phyloP scores from a whole-genome alignment of 495 filamentous ascomycete species.

The Aspergillus diversus region DNA sequence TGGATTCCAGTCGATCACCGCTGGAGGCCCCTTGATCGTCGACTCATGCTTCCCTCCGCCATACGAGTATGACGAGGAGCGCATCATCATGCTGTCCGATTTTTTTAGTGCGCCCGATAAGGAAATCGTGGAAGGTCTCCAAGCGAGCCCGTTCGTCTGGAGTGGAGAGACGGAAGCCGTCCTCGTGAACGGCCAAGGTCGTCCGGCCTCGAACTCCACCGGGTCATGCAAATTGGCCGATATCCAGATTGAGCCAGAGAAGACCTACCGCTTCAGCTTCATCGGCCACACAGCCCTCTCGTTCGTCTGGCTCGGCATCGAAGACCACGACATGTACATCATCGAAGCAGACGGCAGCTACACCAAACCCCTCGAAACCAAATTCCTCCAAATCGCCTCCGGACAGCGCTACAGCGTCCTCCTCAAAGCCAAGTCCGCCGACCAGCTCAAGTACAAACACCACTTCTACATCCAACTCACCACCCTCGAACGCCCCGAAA shows the following conservation, averaged over 20 bases:
- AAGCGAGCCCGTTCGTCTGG: conserved; percentile 9
- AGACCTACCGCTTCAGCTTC: conserved; percentile 60
- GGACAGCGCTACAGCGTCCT: conserved; percentile 62
- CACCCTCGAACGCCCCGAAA: conserved; percentile 48
- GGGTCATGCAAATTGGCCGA: conserved; percentile 49
- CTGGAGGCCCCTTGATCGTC: conserved; percentile 58
- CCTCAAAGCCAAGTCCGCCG: conserved; percentile 46
- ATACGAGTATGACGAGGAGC: conserved; percentile 59
- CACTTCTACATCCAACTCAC: conserved; percentile 61
- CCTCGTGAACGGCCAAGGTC: conserved; percentile 49
- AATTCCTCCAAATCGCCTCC: conserved; percentile 54
- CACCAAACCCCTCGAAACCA: conserved; percentile 50
- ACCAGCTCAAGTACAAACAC: conserved; percentile 30
- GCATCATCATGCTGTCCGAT: conserved; percentile 56
- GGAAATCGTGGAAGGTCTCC: conserved; percentile 45
- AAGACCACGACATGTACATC: conserved; percentile 54
- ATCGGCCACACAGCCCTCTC: conserved; percentile 58
- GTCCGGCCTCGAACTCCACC: conserved; percentile 36
- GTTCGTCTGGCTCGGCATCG: conserved; percentile 51
- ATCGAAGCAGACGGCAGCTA: conserved; percentile 62
- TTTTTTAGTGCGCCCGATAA: conserved; percentile 50
- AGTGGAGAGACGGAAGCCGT: conserved; percentile 48
- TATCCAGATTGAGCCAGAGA: conserved; percentile 58
- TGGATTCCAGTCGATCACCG: conserved; percentile 57
- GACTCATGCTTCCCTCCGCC: conserved; percentile 43